Evolutionary conservation across 208 protist species (phyloP).

Genomic region (Leishmania aethiopica): DNA sequence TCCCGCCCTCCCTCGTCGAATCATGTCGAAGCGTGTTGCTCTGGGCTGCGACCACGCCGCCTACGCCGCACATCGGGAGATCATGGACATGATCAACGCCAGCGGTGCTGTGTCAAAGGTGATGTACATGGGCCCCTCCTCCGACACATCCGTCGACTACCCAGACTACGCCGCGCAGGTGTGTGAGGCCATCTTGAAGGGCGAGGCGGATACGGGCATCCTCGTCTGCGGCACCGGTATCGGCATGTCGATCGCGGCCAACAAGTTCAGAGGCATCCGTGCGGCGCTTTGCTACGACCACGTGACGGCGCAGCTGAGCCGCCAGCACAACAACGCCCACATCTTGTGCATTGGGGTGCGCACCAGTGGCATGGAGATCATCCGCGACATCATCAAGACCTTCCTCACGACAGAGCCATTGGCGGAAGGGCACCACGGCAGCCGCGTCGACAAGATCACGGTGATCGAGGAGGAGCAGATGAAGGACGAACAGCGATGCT

Average conservation of each 20-base stretch:
- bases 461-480: constrained; percentile 38
- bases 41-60: constrained; percentile 92
- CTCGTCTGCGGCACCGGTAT: constrained; percentile 95
- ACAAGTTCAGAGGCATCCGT: constrained; percentile 93
- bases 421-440: constrained; percentile 65
- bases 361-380: constrained; percentile 78
- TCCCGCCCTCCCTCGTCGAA: neutral
- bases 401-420: constrained; percentile 90
- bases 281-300: constrained; percentile 94
- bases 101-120: constrained; percentile 55
- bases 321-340: constrained; percentile 95
- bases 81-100: constrained; percentile 66
- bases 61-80: constrained; percentile 48
- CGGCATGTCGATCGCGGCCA: constrained; percentile 95
- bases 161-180: constrained; percentile 89
- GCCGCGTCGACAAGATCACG: constrained; percentile 68
- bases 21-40: constrained; percentile 73
- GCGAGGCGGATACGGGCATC: constrained; percentile 76
- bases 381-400: constrained; percentile 84
- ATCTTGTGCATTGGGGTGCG: constrained; percentile 91
- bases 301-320: constrained; percentile 83
- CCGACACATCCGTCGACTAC: constrained; percentile 88
- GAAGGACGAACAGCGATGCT: neutral
- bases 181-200: constrained; percentile 59
- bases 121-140: constrained; percentile 72